Percentiles rank a stretch among this genome's conserved stretches.
Conservation (phyloP, 371 early-diverging fungal species). For the Nematocida sp. region DNA sequence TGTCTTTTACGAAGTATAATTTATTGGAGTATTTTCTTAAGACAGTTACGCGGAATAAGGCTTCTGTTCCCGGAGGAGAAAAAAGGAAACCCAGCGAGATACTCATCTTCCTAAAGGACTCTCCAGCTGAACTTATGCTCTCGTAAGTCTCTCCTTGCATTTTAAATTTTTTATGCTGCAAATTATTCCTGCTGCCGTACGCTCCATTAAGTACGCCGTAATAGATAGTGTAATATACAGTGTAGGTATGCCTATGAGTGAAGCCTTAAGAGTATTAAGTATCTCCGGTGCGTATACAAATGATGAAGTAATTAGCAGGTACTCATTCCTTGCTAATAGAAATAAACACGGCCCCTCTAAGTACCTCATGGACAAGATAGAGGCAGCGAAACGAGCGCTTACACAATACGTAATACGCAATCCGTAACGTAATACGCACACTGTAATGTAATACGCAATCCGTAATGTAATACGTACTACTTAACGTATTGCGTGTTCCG, state of each 20-base stretch:
- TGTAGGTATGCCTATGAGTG: background rate
- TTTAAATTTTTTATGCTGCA: constrained; percentile 18
- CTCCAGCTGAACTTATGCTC: constrained; percentile 15
- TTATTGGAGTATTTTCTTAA: background rate
- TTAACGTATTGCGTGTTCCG: no score
- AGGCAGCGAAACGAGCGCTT: no score
- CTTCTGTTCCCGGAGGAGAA: background rate
- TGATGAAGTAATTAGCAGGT: background rate
- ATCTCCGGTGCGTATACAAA: background rate
- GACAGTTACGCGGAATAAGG: constrained; percentile 19
- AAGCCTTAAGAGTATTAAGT: constrained; percentile 10
- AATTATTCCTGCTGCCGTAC: constrained; percentile 2
- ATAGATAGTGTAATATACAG: constrained; percentile 2
- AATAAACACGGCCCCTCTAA: background rate
- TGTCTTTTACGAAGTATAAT: constrained; percentile 18
- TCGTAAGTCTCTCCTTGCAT: constrained; percentile 54
- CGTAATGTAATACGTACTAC: no score
- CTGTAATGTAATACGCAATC: no score
- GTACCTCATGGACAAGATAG: constrained; percentile 22
- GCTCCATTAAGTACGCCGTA: background rate
- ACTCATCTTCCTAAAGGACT: background rate
- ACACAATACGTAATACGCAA: no score
- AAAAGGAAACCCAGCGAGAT: background rate
- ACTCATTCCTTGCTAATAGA: background rate
- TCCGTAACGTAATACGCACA: no score